These are phyloP conservation scores for Abrus pulchellus DNA, from an alignment of 306 rosid genomes.

Conservation along the genomic window DNA sequence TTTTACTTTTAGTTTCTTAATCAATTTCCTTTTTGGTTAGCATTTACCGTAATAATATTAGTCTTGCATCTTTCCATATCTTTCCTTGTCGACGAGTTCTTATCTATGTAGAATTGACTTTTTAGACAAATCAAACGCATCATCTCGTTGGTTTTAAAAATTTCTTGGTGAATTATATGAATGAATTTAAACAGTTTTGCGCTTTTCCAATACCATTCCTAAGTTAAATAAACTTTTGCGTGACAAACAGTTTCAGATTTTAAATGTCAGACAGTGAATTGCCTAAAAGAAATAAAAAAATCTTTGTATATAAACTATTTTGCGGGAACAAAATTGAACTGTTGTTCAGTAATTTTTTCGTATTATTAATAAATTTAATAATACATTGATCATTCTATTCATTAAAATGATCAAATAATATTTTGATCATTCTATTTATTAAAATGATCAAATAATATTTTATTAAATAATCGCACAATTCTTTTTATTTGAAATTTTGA, in stretches of 20 bases:
- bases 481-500: neutral
- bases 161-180: neutral
- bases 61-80: no score
- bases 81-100: neutral
- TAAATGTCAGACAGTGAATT: neutral
- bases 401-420: neutral
- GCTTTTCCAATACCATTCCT: constrained; percentile 2
- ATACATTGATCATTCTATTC: neutral
- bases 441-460: no score
- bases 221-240: neutral
- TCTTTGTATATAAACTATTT: neutral
- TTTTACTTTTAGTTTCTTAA: no score
- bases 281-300: neutral
- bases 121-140: neutral
- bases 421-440: no score
- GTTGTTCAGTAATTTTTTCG: neutral
- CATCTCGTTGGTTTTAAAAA: neutral
- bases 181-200: neutral
- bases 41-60: neutral
- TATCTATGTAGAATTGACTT: neutral
- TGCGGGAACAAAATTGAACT: neutral
- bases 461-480: neutral
- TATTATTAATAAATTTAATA: neutral
- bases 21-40: no score
- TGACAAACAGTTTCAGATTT: neutral